A percentile compares a stretch with the other conserved stretches of the same genome.
These are phyloP conservation scores for Papiliotrema laurentii DNA, from an alignment of 1,284 basidiomycete genomes.

Conservation along the genomic window DNA sequence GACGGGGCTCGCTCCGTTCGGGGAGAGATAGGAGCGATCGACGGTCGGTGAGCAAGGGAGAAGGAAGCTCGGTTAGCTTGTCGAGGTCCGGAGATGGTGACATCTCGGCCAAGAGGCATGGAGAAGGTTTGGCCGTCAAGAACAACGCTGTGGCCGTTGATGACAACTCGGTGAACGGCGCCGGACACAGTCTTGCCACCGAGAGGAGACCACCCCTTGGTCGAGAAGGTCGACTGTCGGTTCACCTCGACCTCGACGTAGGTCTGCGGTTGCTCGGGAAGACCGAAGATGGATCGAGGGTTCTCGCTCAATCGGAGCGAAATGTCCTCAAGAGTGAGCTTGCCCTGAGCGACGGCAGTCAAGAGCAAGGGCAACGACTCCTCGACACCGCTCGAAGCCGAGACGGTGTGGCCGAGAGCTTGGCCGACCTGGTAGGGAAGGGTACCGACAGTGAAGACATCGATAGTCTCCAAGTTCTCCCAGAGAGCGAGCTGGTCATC, in stretches of 20 bases:
- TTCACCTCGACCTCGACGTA: slow-evolving; percentile 91
- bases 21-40: slow-evolving; percentile 22
- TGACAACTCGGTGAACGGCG: slow-evolving; percentile 81
- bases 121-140: slow-evolving; percentile 76
- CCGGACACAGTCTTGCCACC: slow-evolving; percentile 64
- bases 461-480: slow-evolving; percentile 78
- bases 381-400: slow-evolving; percentile 74
- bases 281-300: slow-evolving; percentile 84
- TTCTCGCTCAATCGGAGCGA: slow-evolving; percentile 79
- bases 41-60: slow-evolving; percentile 34
- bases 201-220: slow-evolving; percentile 77
- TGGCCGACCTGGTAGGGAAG: slow-evolving; percentile 73
- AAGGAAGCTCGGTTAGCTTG: slow-evolving; percentile 40
- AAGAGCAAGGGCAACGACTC: slow-evolving; percentile 86
- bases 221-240: slow-evolving; percentile 62
- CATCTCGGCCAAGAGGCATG: slow-evolving; percentile 66
- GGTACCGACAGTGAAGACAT: slow-evolving; percentile 85
- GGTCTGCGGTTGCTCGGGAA: slow-evolving; percentile 79
- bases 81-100: slow-evolving; percentile 63
- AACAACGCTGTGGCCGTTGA: slow-evolving; percentile 87
- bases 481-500: slow-evolving; percentile 84
- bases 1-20: slow-evolving; percentile 9
- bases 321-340: slow-evolving; percentile 79
- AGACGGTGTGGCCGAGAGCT: slow-evolving; percentile 63
- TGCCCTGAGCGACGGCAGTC: slow-evolving; percentile 75